phyloP scores from a whole-genome alignment of 1,284 basidiomycete species.

The Paramarasmius palmivorus region DNA sequence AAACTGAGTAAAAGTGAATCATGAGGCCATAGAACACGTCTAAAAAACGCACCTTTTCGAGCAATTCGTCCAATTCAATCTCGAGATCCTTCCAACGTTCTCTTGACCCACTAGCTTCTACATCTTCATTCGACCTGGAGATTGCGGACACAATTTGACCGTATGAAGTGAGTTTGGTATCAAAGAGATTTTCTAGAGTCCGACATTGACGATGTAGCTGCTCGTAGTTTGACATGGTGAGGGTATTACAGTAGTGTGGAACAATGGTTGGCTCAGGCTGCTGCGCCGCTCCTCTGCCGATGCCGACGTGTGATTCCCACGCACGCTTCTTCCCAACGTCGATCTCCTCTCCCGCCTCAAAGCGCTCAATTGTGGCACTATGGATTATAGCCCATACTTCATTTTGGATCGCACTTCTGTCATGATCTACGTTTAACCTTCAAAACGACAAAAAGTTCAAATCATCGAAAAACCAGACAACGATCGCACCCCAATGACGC shows the following conservation, averaged over 20 bases:
- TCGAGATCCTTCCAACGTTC: slow-evolving; percentile 83
- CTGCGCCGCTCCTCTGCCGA: too few species aligned
- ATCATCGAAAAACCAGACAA: too few species aligned
- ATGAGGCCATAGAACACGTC: neutral
- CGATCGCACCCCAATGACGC: too few species aligned
- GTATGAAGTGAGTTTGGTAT: slow-evolving; percentile 88
- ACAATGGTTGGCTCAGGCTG: too few species aligned
- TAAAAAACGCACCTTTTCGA: slow-evolving; percentile 72
- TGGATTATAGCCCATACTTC: too few species aligned
- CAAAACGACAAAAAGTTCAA: too few species aligned
- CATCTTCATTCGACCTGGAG: slow-evolving; percentile 59
- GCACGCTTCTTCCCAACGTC: too few species aligned
- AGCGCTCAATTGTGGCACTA: too few species aligned
- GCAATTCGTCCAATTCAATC: slow-evolving; percentile 80
- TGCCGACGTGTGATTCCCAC: too few species aligned
- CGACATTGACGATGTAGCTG: slow-evolving; percentile 84
- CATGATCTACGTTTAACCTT: too few species aligned
- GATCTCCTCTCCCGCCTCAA: too few species aligned
- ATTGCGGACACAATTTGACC: slow-evolving; percentile 82
- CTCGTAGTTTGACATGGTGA: slow-evolving; percentile 73
- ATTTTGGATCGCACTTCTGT: too few species aligned
- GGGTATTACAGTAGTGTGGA: neutral
- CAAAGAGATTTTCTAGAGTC: slow-evolving; percentile 88
- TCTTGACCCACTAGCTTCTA: slow-evolving; percentile 69
- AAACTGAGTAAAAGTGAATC: slow-evolving; percentile 17